Evolutionary conservation across 371 early-diverging fungal genomes (phyloP).

Genomic region (Quaeritorhiza haematococci): DNA sequence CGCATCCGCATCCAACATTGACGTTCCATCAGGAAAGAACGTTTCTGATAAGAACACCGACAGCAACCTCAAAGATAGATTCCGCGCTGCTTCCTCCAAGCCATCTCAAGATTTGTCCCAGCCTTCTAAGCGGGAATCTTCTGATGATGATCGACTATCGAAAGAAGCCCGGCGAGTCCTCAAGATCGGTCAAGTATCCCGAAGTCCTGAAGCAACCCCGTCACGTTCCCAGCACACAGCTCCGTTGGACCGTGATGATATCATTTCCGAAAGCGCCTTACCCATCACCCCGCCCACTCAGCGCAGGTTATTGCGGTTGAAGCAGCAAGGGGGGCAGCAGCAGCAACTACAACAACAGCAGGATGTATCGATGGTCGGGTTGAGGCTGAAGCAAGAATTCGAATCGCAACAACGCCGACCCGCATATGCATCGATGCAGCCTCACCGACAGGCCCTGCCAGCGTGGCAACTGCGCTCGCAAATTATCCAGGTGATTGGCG

Average conservation of each 20-base stretch:
- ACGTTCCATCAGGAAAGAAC: not conserved
- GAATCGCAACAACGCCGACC: conserved; percentile 7
- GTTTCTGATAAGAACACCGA: not conserved
- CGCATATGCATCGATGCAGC: conserved; percentile 21
- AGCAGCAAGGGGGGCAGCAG: not conserved
- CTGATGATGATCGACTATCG: too few species aligned
- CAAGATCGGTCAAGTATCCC: too few species aligned
- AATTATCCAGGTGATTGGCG: conserved; percentile 48
- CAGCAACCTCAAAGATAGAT: not conserved
- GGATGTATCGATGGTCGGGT: too few species aligned
- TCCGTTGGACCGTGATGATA: too few species aligned
- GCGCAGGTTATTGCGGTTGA: not conserved
- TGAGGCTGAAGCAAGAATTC: conserved; percentile 11
- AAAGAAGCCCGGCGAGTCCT: too few species aligned
- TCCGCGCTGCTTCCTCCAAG: too few species aligned
- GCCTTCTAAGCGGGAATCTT: too few species aligned
- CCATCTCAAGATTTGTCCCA: too few species aligned
- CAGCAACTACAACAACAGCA: too few species aligned
- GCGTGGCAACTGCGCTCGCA: conserved; percentile 55
- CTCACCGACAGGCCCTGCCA: conserved; percentile 55
- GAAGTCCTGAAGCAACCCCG: not conserved
- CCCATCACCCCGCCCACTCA: not conserved
- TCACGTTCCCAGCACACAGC: too few species aligned
- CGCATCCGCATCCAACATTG: too few species aligned
- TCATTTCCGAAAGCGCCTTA: not conserved